Evolutionary conservation across 2,329 filamentous ascomycete species (phyloP), one percentile per base, ranked within the genome.

Genomic region (Penicillium sp.): DNA sequence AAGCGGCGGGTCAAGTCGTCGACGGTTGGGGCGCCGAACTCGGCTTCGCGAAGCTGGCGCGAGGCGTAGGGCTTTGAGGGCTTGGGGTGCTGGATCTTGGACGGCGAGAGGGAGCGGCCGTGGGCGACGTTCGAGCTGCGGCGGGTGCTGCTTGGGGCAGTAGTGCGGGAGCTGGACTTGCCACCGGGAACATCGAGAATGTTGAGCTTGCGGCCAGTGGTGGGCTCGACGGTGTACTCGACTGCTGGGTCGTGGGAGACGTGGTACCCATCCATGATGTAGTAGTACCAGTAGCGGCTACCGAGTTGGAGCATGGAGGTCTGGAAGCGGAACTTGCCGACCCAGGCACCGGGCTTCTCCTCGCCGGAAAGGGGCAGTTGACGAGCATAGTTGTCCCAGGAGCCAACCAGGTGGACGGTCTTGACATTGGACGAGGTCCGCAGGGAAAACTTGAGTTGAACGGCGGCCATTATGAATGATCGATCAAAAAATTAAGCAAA

Each of bases 231-330:
- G 73, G 91, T 96, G 74, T 89, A 93, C 72, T 90, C 83, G 76
- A 92, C 88, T 76, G 90, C 91, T 67, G 93, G 93, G 81, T 98
- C 95, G 85, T 98, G 93, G 61, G 93, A 93, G 76, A 96, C 89
- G 78, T 97, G 93, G 87, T 97, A 97, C 69, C 95, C 95, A 77
- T 99, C 95, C 78, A 98, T 95, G 87, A 98, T 97, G 85, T 97
- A 99, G 87, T 99, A 99, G 88, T 98, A 99, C 95, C 95, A 99
- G 87, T 98, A 98, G 75, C 93, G 89, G 76, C 91, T 88, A 75
- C 93, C 92, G 69, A 91, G 83, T 82, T 93, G 88, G 70, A 98
- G 85, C 59, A 91, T 93, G 62, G 86, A 80, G 75, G 89, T 89
- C 80, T 95, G 90, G 82, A 99, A 97, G 81, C 92, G 89, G 84